A percentile compares a stretch with the other conserved stretches of the same genome.
Evolutionary conservation across 805 yeast genomes (phyloP).

Genomic region (Suhomyces canberraensis): DNA sequence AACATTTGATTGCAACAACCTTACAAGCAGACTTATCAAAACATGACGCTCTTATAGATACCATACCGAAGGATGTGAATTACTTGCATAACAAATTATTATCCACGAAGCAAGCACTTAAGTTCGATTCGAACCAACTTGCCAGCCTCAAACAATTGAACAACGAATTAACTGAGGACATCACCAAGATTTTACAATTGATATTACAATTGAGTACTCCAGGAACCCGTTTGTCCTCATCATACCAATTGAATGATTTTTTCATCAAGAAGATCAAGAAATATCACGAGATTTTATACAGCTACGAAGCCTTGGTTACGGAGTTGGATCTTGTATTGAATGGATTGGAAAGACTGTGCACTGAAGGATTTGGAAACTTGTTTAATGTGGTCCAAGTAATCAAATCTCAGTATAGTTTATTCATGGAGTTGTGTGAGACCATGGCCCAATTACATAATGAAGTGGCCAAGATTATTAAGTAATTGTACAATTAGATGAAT

Average conservation of each 20-base stretch:
- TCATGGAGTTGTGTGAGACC: slow-evolving; percentile 72
- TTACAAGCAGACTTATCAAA: slow-evolving; percentile 58
- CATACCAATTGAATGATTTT: slow-evolving; percentile 53
- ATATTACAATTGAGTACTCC: slow-evolving; percentile 50
- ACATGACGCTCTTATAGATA: slow-evolving; percentile 60
- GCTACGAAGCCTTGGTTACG: slow-evolving; percentile 60
- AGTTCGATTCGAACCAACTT: slow-evolving; percentile 42
- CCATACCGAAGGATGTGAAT: slow-evolving; percentile 71
- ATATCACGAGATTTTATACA: slow-evolving; percentile 46
- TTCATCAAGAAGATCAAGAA: slow-evolving; percentile 51
- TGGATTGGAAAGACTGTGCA: slow-evolving; percentile 38
- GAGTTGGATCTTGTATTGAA: slow-evolving; percentile 55
- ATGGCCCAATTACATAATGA: slow-evolving; percentile 64
- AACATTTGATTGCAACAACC: slow-evolving; percentile 68
- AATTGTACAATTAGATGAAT: not conserved
- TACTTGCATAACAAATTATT: slow-evolving; percentile 60
- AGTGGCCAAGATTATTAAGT: slow-evolving; percentile 16
- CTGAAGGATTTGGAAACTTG: slow-evolving; percentile 39
- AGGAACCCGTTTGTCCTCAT: slow-evolving; percentile 54
- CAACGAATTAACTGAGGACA: slow-evolving; percentile 45
- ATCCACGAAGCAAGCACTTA: slow-evolving; percentile 62
- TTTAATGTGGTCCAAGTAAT: slow-evolving; percentile 56
- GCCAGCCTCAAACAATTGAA: slow-evolving; percentile 32
- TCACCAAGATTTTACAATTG: slow-evolving; percentile 52
- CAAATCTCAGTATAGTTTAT: slow-evolving; percentile 63